Conservation (phyloP, 352 stramenopile genomes). For the Lagenidium giganteum region DNA sequence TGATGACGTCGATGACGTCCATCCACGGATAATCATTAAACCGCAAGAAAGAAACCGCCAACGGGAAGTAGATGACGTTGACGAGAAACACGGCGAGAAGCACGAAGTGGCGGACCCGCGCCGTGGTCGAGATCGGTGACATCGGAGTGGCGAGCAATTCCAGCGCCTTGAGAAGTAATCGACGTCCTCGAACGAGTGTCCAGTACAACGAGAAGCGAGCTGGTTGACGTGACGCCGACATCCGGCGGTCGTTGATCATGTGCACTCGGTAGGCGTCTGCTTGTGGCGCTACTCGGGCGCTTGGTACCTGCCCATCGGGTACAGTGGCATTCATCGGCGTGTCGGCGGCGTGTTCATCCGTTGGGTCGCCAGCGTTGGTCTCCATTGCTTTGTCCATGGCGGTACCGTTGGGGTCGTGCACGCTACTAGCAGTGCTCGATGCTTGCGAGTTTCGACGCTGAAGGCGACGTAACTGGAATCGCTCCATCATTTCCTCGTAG, state of each 20-base stretch:
- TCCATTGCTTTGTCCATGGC: no score
- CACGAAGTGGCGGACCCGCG: constrained; percentile 16
- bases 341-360: no score
- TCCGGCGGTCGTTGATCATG: no score
- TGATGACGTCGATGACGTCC: not conserved
- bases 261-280: no score
- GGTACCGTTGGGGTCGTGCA: no score
- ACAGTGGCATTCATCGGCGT: no score
- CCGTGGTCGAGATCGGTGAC: constrained; percentile 26
- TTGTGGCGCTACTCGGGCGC: no score
- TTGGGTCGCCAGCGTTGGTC: no score
- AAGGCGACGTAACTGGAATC: constrained; percentile 38
- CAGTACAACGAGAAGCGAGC: constrained; percentile 6
- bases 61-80: constrained; percentile 31
- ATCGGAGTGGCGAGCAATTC: constrained; percentile 12
- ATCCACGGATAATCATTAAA: not conserved
- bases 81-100: constrained; percentile 20
- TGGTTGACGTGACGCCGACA: not conserved
- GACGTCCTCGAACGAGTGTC: not conserved
- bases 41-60: constrained; percentile 28
- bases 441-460: no score
- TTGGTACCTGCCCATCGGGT: no score
- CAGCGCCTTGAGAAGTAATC: not conserved
- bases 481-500: constrained; percentile 48
- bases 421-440: no score